Evolutionary conservation across 805 yeast genomes (phyloP).

Genomic region (Saccharomycopsis sp.): DNA sequence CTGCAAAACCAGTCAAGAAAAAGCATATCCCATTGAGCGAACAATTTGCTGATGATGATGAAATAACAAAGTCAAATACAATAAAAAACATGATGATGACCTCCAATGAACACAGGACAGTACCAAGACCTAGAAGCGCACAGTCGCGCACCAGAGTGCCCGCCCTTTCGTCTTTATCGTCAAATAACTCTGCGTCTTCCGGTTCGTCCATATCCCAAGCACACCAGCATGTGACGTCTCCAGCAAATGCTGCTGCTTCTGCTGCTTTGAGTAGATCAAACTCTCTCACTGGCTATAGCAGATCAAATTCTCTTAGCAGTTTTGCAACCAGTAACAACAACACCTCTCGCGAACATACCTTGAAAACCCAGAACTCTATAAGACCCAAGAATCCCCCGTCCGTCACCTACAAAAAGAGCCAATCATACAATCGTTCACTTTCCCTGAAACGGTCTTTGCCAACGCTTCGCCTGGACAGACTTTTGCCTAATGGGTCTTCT

Average conservation of each 20-base stretch:
- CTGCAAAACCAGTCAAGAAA: neutral
- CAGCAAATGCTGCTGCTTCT: constrained; percentile 19
- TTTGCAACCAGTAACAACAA: no score
- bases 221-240: neutral
- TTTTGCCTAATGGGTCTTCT: neutral
- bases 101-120: constrained; percentile 1
- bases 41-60: constrained; percentile 7
- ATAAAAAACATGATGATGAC: constrained; percentile 9
- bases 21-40: neutral
- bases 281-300: constrained; percentile 2
- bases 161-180: neutral
- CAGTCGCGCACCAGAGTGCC: neutral
- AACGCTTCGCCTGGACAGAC: neutral
- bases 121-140: no score
- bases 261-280: constrained; percentile 18
- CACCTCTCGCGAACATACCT: no score
- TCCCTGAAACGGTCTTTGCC: neutral
- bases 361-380: neutral
- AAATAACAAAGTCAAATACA: constrained; percentile 16
- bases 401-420: constrained; percentile 2
- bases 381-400: neutral
- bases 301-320: neutral
- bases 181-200: neutral
- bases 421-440: neutral
- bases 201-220: neutral